A percentile compares a stretch with the other conserved stretches of the same genome.
Conservation (phyloP, 2,329 filamentous ascomycete genomes). For the Diaporthe caulivora region DNA sequence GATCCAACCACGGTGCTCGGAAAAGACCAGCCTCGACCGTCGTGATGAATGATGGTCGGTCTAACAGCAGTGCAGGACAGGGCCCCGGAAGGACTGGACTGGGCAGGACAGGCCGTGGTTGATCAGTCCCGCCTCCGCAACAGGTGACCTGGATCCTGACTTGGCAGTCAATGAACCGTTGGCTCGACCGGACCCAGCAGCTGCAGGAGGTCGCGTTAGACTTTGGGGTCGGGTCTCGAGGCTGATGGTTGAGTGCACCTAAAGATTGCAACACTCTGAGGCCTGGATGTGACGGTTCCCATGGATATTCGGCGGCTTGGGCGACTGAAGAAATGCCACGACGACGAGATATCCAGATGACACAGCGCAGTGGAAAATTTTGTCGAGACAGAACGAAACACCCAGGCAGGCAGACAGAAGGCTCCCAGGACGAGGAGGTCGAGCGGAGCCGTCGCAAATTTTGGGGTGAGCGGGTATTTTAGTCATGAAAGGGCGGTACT, state of each 20-base stretch:
- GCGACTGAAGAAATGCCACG: slow-evolving; percentile 20
- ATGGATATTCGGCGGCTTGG: slow-evolving; percentile 29
- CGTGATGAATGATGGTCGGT: slow-evolving; percentile 28
- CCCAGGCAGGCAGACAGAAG: slow-evolving; percentile 22
- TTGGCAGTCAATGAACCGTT: slow-evolving; percentile 36
- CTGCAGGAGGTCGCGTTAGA: slow-evolving; percentile 17
- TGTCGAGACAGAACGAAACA: slow-evolving; percentile 34
- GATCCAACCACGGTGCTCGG: slow-evolving; percentile 28
- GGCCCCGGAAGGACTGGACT: slow-evolving; percentile 9
- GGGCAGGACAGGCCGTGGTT: slow-evolving; percentile 23
- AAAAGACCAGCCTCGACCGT: slow-evolving; percentile 31
- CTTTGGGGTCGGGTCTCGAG: slow-evolving; percentile 29
- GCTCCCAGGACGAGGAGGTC: slow-evolving; percentile 30
- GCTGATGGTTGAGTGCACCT: slow-evolving; percentile 4
- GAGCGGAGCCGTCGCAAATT: slow-evolving; percentile 40
- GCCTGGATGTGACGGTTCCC: slow-evolving; percentile 19
- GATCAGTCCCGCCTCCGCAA: slow-evolving; percentile 31
- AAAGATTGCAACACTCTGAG: slow-evolving; percentile 20
- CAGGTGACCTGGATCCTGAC: slow-evolving; percentile 35
- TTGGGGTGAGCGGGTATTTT: slow-evolving; percentile 38
- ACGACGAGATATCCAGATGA: slow-evolving; percentile 26
- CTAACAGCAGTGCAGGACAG: slow-evolving; percentile 16
- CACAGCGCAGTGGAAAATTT: slow-evolving; percentile 33
- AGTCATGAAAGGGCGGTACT: slow-evolving; percentile 36
- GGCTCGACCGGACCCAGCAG: slow-evolving; percentile 35